Percentiles rank a stretch among this genome's conserved stretches.
These are phyloP conservation scores for Asclepias syriaca DNA, from an alignment of 257 asterid genomes.

Conservation along the genomic window DNA sequence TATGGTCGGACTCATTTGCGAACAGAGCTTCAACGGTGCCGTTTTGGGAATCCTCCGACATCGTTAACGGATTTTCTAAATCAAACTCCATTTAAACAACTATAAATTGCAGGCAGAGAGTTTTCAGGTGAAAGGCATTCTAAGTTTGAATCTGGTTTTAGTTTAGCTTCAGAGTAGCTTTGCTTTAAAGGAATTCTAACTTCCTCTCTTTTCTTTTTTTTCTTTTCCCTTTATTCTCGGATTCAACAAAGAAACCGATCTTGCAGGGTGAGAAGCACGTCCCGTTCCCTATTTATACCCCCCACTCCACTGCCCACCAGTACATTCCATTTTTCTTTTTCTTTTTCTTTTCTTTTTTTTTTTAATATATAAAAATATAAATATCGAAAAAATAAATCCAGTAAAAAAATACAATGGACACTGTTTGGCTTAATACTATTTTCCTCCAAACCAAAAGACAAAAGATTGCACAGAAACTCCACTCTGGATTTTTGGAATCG, in stretches of 20 bases:
- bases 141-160: neutral
- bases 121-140: neutral
- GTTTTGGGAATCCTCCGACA: constrained; percentile 23
- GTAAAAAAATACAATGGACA: too few species aligned
- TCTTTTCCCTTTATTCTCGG: neutral
- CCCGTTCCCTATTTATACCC: neutral
- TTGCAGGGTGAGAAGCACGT: too few species aligned
- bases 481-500: neutral
- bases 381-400: too few species aligned
- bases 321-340: neutral
- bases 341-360: neutral
- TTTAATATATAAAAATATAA: neutral
- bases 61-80: constrained; percentile 42
- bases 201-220: neutral
- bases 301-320: neutral
- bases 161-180: neutral
- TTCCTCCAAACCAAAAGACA: neutral
- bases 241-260: neutral
- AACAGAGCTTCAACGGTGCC: constrained; percentile 45
- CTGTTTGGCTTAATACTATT: too few species aligned
- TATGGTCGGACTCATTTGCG: constrained; percentile 48
- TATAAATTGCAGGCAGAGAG: neutral
- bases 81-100: constrained; percentile 33
- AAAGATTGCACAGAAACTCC: neutral
- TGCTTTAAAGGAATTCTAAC: neutral